phyloP scores from a whole-genome alignment of 148 eudicot genomes.

The Cornus controversa region DNA sequence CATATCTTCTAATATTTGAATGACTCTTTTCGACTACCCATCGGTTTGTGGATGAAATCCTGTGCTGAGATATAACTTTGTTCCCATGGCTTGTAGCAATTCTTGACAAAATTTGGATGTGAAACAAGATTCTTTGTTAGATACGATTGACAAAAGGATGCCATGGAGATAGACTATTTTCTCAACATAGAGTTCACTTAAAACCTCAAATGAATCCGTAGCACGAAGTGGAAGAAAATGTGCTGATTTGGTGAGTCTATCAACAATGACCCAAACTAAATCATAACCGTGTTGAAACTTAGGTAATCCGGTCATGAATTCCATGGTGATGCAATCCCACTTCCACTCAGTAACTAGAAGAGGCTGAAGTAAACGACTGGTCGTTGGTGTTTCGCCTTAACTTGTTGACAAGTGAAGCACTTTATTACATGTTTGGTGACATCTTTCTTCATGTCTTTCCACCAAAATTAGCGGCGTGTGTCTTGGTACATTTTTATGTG shows the following conservation, averaged over 20 bases:
- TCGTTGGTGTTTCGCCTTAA: neutral
- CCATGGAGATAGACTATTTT: neutral
- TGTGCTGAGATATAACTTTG: too few relatives aligned
- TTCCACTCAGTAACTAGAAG: neutral
- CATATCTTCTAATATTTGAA: neutral
- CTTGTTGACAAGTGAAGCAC: neutral
- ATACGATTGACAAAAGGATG: neutral
- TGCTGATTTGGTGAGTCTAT: neutral
- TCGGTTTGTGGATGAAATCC: neutral
- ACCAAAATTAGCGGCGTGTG: neutral
- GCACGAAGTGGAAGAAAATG: neutral
- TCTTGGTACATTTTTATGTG: neutral
- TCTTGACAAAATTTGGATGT: neutral
- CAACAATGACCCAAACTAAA: neutral
- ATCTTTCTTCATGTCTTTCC: neutral
- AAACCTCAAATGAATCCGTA: too few relatives aligned
- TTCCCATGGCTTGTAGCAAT: neutral
- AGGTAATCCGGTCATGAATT: neutral
- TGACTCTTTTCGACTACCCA: neutral
- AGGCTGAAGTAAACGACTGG: neutral
- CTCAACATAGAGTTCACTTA: neutral
- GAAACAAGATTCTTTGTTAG: too few relatives aligned
- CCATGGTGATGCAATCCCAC: constrained; percentile 4
- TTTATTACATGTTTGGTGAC: neutral
- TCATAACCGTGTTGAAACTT: neutral